These are phyloP conservation scores for Chlorophyllum brunneum DNA, from an alignment of 768 basidiomycete species.

Conservation along the genomic window DNA sequence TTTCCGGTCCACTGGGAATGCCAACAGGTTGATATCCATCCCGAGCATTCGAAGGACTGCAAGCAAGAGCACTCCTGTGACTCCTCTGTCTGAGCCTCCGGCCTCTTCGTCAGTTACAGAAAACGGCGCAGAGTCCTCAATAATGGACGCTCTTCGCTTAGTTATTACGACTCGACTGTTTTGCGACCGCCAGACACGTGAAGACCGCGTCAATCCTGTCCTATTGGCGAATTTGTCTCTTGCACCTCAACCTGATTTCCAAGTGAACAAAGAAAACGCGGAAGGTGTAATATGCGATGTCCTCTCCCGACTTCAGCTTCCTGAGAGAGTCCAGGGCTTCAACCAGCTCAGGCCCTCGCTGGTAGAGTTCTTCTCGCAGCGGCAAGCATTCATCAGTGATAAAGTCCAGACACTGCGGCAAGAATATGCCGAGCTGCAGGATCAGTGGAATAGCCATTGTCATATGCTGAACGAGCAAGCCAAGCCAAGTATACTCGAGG, in stretches of 20 bases:
- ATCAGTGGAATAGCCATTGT: constrained; percentile 73
- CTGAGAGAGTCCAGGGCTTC: constrained; percentile 34
- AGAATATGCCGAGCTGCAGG: constrained; percentile 68
- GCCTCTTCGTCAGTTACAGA: not conserved
- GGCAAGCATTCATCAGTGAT: constrained; percentile 43
- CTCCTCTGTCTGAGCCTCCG: not conserved
- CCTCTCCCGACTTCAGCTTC: constrained; percentile 29
- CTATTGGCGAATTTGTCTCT: constrained; percentile 55
- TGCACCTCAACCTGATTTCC: constrained; percentile 27
- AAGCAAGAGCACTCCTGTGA: not conserved
- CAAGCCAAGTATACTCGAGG: constrained; percentile 30
- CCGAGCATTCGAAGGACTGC: not conserved
- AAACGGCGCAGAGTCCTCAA: constrained; percentile 35
- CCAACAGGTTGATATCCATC: not conserved
- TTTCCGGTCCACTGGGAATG: not conserved
- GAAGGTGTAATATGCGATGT: constrained; percentile 48
- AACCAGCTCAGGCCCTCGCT: constrained; percentile 43
- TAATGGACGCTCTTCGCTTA: constrained; percentile 58
- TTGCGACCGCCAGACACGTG: constrained; percentile 55
- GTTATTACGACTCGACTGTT: constrained; percentile 60
- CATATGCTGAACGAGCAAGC: constrained; percentile 59
- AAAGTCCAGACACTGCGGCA: constrained; percentile 56
- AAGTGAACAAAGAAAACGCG: constrained; percentile 26
- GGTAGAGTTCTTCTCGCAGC: constrained; percentile 49
- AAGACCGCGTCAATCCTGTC: constrained; percentile 61